phyloP scores from a whole-genome alignment of 192 early-diverging fungal species.

The Linnemannia hyalina region DNA sequence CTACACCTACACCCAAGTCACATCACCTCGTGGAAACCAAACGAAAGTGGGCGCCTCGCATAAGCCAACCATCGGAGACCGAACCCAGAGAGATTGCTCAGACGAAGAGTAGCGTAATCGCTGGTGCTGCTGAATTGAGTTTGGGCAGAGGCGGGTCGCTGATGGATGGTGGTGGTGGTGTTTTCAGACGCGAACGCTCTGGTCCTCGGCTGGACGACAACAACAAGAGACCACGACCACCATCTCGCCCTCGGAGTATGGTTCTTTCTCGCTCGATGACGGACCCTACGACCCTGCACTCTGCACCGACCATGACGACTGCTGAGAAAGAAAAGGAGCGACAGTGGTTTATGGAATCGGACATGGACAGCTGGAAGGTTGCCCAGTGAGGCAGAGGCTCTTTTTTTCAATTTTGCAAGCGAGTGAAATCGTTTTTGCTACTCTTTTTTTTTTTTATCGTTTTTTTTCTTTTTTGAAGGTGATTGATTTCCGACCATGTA shows the following conservation, averaged over 20 bases:
- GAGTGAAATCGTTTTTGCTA: background rate
- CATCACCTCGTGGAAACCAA: slow-evolving; percentile 2
- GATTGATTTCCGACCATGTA: background rate
- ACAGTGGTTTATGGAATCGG: slow-evolving; percentile 32
- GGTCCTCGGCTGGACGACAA: background rate
- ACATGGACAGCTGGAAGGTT: slow-evolving; percentile 41
- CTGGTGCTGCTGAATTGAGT: background rate
- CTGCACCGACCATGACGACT: background rate
- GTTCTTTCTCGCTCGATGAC: slow-evolving; percentile 21
- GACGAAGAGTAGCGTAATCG: background rate
- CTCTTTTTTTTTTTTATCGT: background rate
- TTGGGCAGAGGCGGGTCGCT: no score
- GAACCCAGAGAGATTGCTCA: background rate
- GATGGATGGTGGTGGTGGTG: no score
- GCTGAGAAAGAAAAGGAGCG: slow-evolving; percentile 20
- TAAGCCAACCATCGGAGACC: background rate
- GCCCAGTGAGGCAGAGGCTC: background rate
- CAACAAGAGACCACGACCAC: background rate
- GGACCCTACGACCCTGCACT: slow-evolving; percentile 21
- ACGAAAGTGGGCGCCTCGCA: slow-evolving; percentile 1
- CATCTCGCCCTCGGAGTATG: background rate
- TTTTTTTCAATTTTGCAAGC: no score
- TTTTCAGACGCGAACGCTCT: background rate
- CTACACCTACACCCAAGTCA: background rate
- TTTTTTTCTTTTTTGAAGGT: background rate